Percentiles rank a stretch among this genome's conserved stretches.
Conservation (phyloP, 2,329 filamentous ascomycete genomes). For the Epichloe typhina region DNA sequence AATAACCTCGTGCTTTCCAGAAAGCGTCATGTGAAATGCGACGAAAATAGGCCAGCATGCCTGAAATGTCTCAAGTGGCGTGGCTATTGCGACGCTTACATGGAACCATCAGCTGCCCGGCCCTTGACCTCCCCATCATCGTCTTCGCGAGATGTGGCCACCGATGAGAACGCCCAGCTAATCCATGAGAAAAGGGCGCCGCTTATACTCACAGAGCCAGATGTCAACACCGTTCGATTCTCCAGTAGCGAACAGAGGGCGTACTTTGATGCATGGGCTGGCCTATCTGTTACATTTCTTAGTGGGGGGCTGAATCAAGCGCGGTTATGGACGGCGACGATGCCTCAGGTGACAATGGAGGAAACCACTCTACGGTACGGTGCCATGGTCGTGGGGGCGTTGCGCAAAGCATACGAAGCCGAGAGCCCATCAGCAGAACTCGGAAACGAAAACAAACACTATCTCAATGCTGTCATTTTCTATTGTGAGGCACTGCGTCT, state of each 20-base stretch:
- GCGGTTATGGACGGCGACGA: constrained; percentile 25
- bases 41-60: constrained; percentile 27
- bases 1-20: constrained; percentile 9
- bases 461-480: constrained; percentile 26
- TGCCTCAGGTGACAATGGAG: constrained; percentile 26
- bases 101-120: constrained; percentile 7
- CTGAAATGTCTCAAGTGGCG: constrained; percentile 28
- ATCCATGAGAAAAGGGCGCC: constrained; percentile 19
- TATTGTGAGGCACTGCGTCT: constrained; percentile 29
- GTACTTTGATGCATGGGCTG: constrained; percentile 27
- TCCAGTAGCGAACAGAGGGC: constrained; percentile 19
- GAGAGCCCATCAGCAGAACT: constrained; percentile 11
- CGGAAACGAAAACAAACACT: constrained; percentile 21
- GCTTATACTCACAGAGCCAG: constrained; percentile 19
- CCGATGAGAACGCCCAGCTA: constrained; percentile 13
- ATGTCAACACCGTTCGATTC: constrained; percentile 22
- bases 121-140: constrained; percentile 2
- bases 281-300: constrained; percentile 21
- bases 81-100: constrained; percentile 26
- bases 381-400: constrained; percentile 27
- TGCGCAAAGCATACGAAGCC: constrained; percentile 21
- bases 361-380: constrained; percentile 25
- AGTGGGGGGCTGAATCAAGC: constrained; percentile 21
- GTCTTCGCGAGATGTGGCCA: neutral
- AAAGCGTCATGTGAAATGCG: constrained; percentile 30